Base-by-base conservation (phyloP, 2,329 filamentous ascomycete genomes). In the Fulvia fulva region DNA sequence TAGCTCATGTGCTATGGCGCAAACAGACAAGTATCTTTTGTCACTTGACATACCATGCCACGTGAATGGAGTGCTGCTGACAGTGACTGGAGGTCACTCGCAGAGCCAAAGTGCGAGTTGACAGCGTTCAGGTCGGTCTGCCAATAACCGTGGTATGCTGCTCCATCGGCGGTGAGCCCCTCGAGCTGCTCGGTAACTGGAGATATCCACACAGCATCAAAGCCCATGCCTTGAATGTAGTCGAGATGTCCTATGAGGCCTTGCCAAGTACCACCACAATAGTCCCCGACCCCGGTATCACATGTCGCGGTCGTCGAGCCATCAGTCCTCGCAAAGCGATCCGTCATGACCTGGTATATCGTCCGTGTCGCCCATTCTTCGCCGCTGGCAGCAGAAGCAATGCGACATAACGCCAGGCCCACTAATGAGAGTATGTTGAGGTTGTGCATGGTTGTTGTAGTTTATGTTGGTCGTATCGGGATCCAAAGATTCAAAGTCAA, bases 261-360 rank as follows among this genome's bases (percentile, higher is more conserved):
- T 53, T 75, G 71, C 67, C 81, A 88, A 0, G 81, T 83, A 16
- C 85, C 85, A 43, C 83, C 83, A 63, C 85, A 87, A 70, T 86
- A 87, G 25, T 70, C 56, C 2, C 68, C 57, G n/a, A 67, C 59
- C 3, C 51, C 60, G 9, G 71, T 71, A 53, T 74, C 68, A 58
- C 75, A 77, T 11, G 67, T 51, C 6, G 74, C 72, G 3, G 71
- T 74, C 2, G 73, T 76, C 51, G 72, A 75, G 55, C 71, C 71
- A 68, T 77, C 74, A 2, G 70, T 65, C 5, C 70, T 70, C 8
- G 75, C 75, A 60, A 74, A 77, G 19, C 75, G 67, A 63, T 77
- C 75, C 11, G 75, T 77, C 21, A 78, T 61, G 19, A 78, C 66
- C 63, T 78, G 76, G 60, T 77, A 78, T 52, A 78, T 76, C 26